Conservation (phyloP, 2,329 filamentous ascomycete species). For the Beauveria australis region DNA sequence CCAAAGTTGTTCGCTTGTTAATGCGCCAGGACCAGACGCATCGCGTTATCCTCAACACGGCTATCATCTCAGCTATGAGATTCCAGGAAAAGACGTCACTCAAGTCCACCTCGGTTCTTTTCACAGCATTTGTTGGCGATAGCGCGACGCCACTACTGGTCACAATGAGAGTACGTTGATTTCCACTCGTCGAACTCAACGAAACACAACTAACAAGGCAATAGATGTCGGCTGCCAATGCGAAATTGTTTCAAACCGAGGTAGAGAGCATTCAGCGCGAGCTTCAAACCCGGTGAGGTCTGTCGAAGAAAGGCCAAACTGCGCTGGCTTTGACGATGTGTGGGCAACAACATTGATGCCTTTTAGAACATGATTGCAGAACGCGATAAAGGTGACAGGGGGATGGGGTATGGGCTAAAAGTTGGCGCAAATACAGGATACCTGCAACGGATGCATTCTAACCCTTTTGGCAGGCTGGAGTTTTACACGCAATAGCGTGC, state of each 20-base stretch:
- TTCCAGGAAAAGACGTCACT: conserved; percentile 70
- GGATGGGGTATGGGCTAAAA: conserved; percentile 4
- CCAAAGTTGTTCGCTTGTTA: conserved; percentile 60
- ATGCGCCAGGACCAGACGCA: conserved; percentile 89
- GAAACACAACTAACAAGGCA: conserved; percentile 6
- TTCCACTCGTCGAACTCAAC: not conserved
- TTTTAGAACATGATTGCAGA: not conserved
- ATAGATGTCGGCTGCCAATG: conserved; percentile 46
- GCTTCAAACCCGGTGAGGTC: conserved; percentile 31
- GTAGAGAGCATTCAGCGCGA: conserved; percentile 43
- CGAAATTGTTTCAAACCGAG: conserved; percentile 43
- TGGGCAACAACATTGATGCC: not conserved
- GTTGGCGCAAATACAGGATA: conserved; percentile 11
- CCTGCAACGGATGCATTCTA: not conserved
- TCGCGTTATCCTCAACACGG: conserved; percentile 78
- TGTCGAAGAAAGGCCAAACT: not conserved
- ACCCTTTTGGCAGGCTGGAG: conserved; percentile 6
- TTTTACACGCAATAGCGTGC: conserved; percentile 6
- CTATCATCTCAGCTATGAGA: conserved; percentile 68
- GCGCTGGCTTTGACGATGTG: not conserved
- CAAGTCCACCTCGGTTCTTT: conserved; percentile 61
- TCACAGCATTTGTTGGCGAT: conserved; percentile 53
- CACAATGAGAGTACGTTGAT: conserved; percentile 48
- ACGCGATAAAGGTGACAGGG: not conserved
- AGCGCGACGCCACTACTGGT: conserved; percentile 48